Evolutionary conservation across 257 asterid genomes (phyloP).

Genomic region (Solanum peruvianum): DNA sequence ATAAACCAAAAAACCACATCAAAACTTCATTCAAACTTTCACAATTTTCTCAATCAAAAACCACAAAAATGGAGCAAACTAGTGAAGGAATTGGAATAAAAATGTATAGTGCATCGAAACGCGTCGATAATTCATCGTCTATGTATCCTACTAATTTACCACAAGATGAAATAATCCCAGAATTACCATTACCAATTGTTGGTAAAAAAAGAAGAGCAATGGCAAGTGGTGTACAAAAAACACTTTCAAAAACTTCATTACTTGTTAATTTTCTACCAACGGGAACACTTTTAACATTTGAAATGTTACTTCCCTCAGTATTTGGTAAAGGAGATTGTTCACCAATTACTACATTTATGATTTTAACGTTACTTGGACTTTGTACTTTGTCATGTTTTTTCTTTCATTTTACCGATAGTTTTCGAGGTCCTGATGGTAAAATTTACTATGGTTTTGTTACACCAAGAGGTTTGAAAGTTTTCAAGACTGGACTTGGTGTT

Average conservation of each 20-base stretch:
- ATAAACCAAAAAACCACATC: too few species aligned
- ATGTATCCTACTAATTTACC: constrained; percentile 3
- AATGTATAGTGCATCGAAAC: constrained; percentile 47
- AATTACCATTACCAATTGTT: background rate
- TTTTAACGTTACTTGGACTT: constrained; percentile 38
- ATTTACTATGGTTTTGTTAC: constrained; percentile 79
- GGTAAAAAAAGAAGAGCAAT: constrained; percentile 44
- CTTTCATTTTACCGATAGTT: constrained; percentile 93
- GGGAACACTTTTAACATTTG: constrained; percentile 86
- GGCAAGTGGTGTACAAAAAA: constrained; percentile 79
- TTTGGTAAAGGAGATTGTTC: constrained; percentile 61
- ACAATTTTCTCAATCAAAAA: background rate
- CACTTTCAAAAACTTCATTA: constrained; percentile 69
- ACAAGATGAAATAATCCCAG: background rate
- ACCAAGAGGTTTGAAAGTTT: constrained; percentile 55
- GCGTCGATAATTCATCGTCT: constrained; percentile 12
- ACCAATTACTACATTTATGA: constrained; percentile 51
- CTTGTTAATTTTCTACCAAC: constrained; percentile 87
- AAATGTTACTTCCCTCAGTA: constrained; percentile 80
- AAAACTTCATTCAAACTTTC: background rate
- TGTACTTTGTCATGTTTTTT: constrained; percentile 81
- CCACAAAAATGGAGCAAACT: constrained; percentile 28
- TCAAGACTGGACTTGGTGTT: constrained; percentile 57
- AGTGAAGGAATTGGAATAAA: constrained; percentile 43
- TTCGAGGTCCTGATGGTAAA: constrained; percentile 67